Evolutionary conservation across 2,329 filamentous ascomycete species (phyloP).

Genomic region (Trichoderma oligosporum): DNA sequence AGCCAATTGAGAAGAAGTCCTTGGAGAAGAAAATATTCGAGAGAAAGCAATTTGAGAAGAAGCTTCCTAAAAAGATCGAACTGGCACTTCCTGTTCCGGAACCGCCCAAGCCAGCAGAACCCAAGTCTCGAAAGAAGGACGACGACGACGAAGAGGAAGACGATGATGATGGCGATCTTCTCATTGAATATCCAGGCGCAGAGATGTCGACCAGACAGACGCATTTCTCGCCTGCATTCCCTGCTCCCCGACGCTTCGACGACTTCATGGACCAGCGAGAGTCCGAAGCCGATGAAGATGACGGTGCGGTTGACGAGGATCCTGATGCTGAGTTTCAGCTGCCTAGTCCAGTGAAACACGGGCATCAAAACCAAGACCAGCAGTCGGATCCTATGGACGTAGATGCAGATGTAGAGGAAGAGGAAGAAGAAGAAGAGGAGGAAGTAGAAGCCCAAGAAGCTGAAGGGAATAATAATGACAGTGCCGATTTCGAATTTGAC

Average conservation of each 20-base stretch:
- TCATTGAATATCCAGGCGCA: conserved; percentile 58
- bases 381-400: conserved; percentile 29
- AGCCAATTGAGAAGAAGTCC: background rate
- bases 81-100: conserved; percentile 34
- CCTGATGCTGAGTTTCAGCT: conserved; percentile 50
- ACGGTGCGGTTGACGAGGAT: conserved; percentile 47
- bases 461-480: conserved; percentile 22
- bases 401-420: conserved; percentile 28
- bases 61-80: conserved; percentile 36
- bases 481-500: conserved; percentile 35
- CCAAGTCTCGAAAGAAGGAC: conserved; percentile 37
- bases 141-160: conserved; percentile 53
- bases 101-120: conserved; percentile 30
- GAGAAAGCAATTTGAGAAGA: conserved; percentile 31
- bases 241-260: conserved; percentile 48
- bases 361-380: conserved; percentile 22
- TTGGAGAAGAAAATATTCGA: conserved; percentile 21
- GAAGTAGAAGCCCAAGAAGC: conserved; percentile 26
- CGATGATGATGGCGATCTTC: conserved; percentile 55
- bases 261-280: conserved; percentile 49
- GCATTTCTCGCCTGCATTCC: conserved; percentile 50
- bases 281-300: conserved; percentile 44
- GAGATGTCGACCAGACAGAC: conserved; percentile 35
- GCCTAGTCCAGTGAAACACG: conserved; percentile 49
- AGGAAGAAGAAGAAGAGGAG: conserved; percentile 27